Conservation (phyloP, 805 yeast genomes). For the Zygotorulaspora chibaensis region DNA sequence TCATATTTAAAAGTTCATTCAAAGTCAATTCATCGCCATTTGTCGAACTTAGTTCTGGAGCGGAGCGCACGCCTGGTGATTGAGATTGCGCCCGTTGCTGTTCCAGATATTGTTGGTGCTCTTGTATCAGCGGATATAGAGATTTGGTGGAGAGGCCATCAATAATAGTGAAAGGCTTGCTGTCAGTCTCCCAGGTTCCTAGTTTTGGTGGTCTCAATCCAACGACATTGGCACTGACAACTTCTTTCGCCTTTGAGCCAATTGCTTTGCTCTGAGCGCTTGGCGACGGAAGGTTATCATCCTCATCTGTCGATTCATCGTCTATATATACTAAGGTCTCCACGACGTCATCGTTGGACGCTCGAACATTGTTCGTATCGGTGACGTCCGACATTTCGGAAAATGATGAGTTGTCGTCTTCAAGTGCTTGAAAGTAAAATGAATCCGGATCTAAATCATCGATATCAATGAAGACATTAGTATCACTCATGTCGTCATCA, state of each 20-base stretch:
- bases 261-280: slow-evolving; percentile 48
- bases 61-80: slow-evolving; percentile 17
- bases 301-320: slow-evolving; percentile 95
- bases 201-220: slow-evolving; percentile 87
- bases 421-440: slow-evolving; percentile 33
- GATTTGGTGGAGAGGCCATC: slow-evolving; percentile 92
- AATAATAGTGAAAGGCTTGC: slow-evolving; percentile 86
- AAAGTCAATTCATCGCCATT: slow-evolving; percentile 44
- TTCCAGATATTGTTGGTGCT: slow-evolving; percentile 28
- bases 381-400: slow-evolving; percentile 37
- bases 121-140: slow-evolving; percentile 48
- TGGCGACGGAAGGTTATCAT: slow-evolving; percentile 71
- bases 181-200: slow-evolving; percentile 86
- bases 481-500: slow-evolving; percentile 38
- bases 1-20: slow-evolving; percentile 83
- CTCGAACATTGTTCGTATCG: slow-evolving; percentile 9
- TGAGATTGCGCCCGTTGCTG: slow-evolving; percentile 28
- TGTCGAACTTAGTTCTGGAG: slow-evolving; percentile 15
- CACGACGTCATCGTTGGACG: slow-evolving; percentile 27
- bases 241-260: slow-evolving; percentile 85
- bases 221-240: slow-evolving; percentile 78
- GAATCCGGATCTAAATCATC: slow-evolving; percentile 38
- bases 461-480: slow-evolving; percentile 38
- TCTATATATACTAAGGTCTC: slow-evolving; percentile 44
- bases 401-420: slow-evolving; percentile 21